Base-by-base conservation (phyloP, 192 early-diverging fungal genomes). In the Podila minutissima region DNA sequence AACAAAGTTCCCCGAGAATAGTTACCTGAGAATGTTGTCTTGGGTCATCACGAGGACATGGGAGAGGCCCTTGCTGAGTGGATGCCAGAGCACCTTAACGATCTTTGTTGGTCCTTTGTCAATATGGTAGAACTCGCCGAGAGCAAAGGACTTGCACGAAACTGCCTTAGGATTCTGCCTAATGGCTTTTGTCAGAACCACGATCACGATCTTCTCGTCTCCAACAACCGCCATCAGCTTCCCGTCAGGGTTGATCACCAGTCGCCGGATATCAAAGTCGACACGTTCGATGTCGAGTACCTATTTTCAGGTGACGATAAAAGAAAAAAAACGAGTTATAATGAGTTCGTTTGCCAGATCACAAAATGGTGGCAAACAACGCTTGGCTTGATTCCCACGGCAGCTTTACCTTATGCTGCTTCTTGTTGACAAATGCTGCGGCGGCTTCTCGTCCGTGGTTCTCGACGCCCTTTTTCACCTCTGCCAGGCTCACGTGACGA, bases 31-130 rank as follows among this genome's bases (percentile, higher is more conserved):
- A 2, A 75, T 68, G 58, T 89, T 91, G 66, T 91, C 93, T 32
- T 85, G 82, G 19, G 89, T 85, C 46, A 97, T 82, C 5, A 95
- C 90, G 17, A 92, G 66, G 58, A 97, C 68, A 66, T 97, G 94
- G 7, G 87, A 83, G 58, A 86, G 84, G n/a, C 64, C 84, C 33
- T 91, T 86, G 60, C 92, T 93, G 67, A 95, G 79, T 26, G 93
- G 91, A 59, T 96, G 95, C 95, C 95, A 97, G 32, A 86, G 85
- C 12, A 91, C 89, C 66, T 96, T 93, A 8, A 87, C 83, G 6
- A 93, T 84, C 6, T 86, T 86, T 51, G 84, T 83, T 22, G 83
- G 63, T 49, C 75, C 62, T 22, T 72, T 67, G 64, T 73, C 37
- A 67, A 74, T 62, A 59, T 83, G 69, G 48, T 78, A 24, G 76